Evolutionary conservation across 345 rosid genomes (phyloP), one percentile per base, ranked within the genome.

Genomic region (Eucalyptus shirleyi): DNA sequence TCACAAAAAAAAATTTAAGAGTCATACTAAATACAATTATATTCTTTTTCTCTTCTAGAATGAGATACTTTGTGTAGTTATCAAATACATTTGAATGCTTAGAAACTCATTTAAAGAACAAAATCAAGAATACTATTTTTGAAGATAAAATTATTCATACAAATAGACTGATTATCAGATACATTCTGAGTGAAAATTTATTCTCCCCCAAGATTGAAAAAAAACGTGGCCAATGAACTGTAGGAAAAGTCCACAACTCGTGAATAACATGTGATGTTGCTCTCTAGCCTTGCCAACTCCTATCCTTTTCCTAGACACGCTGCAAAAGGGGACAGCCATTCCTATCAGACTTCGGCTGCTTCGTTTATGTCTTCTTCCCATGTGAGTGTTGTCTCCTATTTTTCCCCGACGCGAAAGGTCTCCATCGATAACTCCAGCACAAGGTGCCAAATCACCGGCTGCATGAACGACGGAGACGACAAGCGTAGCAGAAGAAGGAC

Each of bases 81-180:
- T 53, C 26, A 53, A 53, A 53, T 53, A 2, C 26, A 53, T 21
- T 8, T 0, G 5, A 53, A 53, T 1, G 10, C 24, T 53, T 0
- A 19, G 24, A 53, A 18, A 7, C 59, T 53, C 0, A 53, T 53
- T 0, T 53, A 21, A 53, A 21, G 2, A 21, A 53, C 11, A 53
- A 21, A 53, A 53, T 53, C 24, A 21, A 19, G 26, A 21, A 53
- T 53, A 21, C 11, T 53, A 53, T 53, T 53, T 53, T 53, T 53
- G 2, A 53, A 21, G 26, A 53, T 53, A 21, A 21, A 53, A 8
- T 53, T 53, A 53, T 53, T 53, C 26, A 8, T 8, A 53, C 1
- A 53, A 8, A 53, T 53, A 53, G 26, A 53, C 5, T 0, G 59
- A 4, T 19, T 53, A 53, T 8, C 24, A 19, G 1, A 19, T 19